Evolutionary conservation across 768 basidiomycete genomes (phyloP).

Genomic region (Suillus decipiens): DNA sequence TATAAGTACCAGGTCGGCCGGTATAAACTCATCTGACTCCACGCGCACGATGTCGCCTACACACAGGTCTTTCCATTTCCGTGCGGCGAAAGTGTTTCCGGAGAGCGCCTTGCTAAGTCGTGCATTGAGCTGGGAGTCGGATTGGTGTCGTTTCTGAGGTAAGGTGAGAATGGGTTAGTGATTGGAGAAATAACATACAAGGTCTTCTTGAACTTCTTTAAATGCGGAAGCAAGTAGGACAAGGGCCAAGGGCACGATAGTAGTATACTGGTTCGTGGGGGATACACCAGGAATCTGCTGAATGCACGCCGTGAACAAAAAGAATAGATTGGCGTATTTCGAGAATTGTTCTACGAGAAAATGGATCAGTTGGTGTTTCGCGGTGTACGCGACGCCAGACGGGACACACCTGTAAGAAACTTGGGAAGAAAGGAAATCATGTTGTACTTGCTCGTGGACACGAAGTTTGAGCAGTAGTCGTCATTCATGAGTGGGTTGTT

Average conservation of each 20-base stretch:
- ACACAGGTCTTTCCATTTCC: slow-evolving; percentile 85
- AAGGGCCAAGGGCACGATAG: slow-evolving; percentile 85
- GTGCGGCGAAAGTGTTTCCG: slow-evolving; percentile 63
- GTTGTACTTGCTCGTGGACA: slow-evolving; percentile 97
- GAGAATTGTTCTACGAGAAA: slow-evolving; percentile 85
- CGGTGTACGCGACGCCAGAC: background rate
- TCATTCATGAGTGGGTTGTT: slow-evolving; percentile 71
- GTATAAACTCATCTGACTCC: slow-evolving; percentile 92
- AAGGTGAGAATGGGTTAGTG: slow-evolving; percentile 13
- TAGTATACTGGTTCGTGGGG: slow-evolving; percentile 93
- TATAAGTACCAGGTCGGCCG: slow-evolving; percentile 88
- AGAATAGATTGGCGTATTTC: slow-evolving; percentile 98
- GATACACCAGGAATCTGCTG: slow-evolving; percentile 99
- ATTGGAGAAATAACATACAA: slow-evolving; percentile 51
- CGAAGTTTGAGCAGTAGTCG: slow-evolving; percentile 77
- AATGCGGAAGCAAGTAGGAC: slow-evolving; percentile 93
- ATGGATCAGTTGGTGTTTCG: slow-evolving; percentile 12
- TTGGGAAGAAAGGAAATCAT: slow-evolving; percentile 84
- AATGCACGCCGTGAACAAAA: slow-evolving; percentile 95
- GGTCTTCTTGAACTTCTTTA: slow-evolving; percentile 94
- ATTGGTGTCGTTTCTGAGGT: slow-evolving; percentile 91
- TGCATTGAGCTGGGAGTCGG: slow-evolving; percentile 89
- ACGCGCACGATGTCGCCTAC: slow-evolving; percentile 94
- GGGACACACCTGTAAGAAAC: slow-evolving; percentile 79
- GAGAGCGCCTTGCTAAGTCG: slow-evolving; percentile 76